Conservation (phyloP, 495 filamentous ascomycete species). For the Xylaria cubensis region DNA sequence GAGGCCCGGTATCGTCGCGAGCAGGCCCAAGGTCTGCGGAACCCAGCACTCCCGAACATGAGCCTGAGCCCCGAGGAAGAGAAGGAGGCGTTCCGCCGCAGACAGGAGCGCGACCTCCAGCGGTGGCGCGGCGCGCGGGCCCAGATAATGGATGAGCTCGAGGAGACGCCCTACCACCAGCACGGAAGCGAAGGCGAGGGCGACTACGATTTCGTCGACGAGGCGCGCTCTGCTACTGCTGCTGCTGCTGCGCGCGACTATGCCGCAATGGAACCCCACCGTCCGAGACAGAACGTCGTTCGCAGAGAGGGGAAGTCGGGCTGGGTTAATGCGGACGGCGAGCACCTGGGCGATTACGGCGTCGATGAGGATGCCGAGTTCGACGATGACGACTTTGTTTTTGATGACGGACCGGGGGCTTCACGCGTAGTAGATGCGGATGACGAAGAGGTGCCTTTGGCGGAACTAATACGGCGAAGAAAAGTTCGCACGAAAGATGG, state of each 20-base stretch:
- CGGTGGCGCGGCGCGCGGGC: conserved; percentile 31
- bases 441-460: conserved; percentile 82
- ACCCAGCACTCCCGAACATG: conserved; percentile 20
- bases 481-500: conserved; percentile 44
- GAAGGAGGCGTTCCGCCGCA: conserved; percentile 51
- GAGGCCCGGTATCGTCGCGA: conserved; percentile 59
- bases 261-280: not conserved
- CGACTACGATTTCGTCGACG: conserved; percentile 34
- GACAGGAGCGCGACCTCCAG: conserved; percentile 38
- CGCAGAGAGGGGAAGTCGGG: conserved; percentile 61
- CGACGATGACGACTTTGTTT: conserved; percentile 47
- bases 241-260: not conserved
- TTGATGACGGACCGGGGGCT: not conserved
- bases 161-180: conserved; percentile 46
- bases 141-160: conserved; percentile 48
- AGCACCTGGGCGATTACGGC: conserved; percentile 85
- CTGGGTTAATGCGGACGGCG: conserved; percentile 88
- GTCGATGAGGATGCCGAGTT: conserved; percentile 85
- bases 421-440: conserved; percentile 25
- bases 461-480: conserved; percentile 64
- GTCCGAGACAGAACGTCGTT: conserved; percentile 1
- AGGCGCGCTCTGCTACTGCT: conserved; percentile 37
- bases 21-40: conserved; percentile 48
- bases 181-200: conserved; percentile 43
- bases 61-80: conserved; percentile 50